Base-by-base conservation (phyloP, 2,329 filamentous ascomycete genomes). In the Fusarium sp. region DNA sequence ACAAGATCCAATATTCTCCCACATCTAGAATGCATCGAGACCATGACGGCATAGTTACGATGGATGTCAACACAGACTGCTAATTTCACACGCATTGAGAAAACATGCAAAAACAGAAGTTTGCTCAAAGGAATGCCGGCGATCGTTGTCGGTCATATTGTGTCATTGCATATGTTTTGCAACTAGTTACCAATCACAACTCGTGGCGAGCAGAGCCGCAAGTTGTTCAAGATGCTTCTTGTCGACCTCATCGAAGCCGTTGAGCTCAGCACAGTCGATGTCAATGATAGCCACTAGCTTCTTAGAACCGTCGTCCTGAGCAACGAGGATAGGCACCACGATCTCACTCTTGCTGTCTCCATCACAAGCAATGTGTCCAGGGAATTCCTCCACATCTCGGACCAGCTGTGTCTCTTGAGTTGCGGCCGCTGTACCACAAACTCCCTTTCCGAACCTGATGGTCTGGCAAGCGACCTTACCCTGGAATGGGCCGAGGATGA, bases 311-410 rank as follows among this genome's bases (percentile, higher is more conserved):
- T 75, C 78, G 44, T 75, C 73, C 53, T 72, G 69, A 21, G 75
- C 70, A 18, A 75, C 75, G 7, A 91, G 69, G 65, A 95, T 86
- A 3, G 93, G 93, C 50, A 95, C 92, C 19, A 96, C 93, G 77
- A 96, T 90, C 82, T 96, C 93, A 77, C 92, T 94, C 81, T 84
- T 87, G 74, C 88, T 93, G 60, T 88, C 90, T 6, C 88, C 87
- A 78, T 96, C 93, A 77, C 93, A 95, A 12, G 93, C 92, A 75
- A 96, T 94, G 77, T 95, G 93, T 3, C 91, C 92, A 0, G 91
- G 90, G 75, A 95, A 95, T 53, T 81, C 76, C 44, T 93, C 89
- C 10, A 96, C 92, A 77, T 96, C 89, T 14, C 83, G 80, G 0
- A 91, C 86, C 9, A 94, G 77, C 80, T 93, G 90, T 13, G 92